Conservation (phyloP, 768 basidiomycete species). For the Rhodocollybia butyracea region DNA sequence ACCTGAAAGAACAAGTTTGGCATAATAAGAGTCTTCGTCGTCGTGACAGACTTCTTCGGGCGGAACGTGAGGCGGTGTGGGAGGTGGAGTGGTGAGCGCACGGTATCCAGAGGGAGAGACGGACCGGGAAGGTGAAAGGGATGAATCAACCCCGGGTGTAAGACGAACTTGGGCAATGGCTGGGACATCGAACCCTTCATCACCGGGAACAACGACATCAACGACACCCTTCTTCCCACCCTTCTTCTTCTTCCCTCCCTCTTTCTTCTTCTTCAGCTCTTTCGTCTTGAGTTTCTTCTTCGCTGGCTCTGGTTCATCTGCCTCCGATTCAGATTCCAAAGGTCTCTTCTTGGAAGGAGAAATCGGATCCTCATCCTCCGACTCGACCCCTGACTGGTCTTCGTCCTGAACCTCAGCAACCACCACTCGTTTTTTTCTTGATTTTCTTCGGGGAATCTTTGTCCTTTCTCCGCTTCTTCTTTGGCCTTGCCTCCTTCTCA, state of each 20-base stretch:
- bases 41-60: conserved; percentile 67
- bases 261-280: conserved; percentile 24
- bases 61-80: conserved; percentile 51
- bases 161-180: conserved; percentile 49
- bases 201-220: conserved; percentile 51
- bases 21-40: conserved; percentile 87
- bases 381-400: conserved; percentile 50
- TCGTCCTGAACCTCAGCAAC: too few species aligned
- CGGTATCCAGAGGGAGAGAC: conserved; percentile 37
- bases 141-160: conserved; percentile 39
- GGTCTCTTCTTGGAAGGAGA: conserved; percentile 21
- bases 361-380: conserved; percentile 6
- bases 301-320: conserved; percentile 39
- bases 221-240: conserved; percentile 39
- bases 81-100: conserved; percentile 29
- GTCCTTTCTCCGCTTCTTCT: conserved; percentile 35
- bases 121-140: conserved; percentile 49
- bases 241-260: conserved; percentile 35
- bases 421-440: conserved; percentile 31
- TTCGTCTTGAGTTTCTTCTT: conserved; percentile 35
- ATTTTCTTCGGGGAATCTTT: conserved; percentile 53
- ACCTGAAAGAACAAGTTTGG: conserved; percentile 48
- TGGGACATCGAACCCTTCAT: conserved; percentile 46
- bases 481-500: conserved; percentile 25
- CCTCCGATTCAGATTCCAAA: conserved; percentile 25